Percentiles rank a stretch among this genome's conserved stretches.
phyloP scores from a whole-genome alignment of 1,284 basidiomycete species.

The Phlebopus sp. region DNA sequence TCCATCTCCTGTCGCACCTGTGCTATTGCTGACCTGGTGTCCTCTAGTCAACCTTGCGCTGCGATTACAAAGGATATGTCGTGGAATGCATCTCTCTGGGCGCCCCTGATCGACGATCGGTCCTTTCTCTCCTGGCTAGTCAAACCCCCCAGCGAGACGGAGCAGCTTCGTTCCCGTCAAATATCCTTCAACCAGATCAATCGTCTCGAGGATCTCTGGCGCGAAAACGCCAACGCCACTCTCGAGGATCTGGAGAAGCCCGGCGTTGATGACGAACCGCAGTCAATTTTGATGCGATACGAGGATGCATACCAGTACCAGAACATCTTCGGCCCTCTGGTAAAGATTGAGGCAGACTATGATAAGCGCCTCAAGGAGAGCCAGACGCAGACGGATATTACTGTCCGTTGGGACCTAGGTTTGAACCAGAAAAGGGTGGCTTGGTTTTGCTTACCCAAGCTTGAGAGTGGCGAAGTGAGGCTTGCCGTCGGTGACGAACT shows the following conservation, averaged over 20 bases:
- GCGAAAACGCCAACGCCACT: constrained; percentile 92
- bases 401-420: constrained; percentile 96
- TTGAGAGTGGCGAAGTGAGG: constrained; percentile 97
- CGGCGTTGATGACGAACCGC: constrained; percentile 94
- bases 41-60: constrained; percentile 88
- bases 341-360: constrained; percentile 99
- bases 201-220: constrained; percentile 96
- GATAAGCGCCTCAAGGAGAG: constrained; percentile 97
- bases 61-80: constrained; percentile 97
- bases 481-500: constrained; percentile 97
- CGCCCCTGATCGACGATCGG: constrained; percentile 96
- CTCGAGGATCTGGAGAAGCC: constrained; percentile 97
- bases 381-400: constrained; percentile 96
- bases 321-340: constrained; percentile 97
- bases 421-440: constrained; percentile 97
- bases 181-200: constrained; percentile 98
- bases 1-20: constrained; percentile 1
- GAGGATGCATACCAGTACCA: constrained; percentile 99
- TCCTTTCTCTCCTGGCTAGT: constrained; percentile 99
- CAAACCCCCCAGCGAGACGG: constrained; percentile 93
- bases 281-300: constrained; percentile 86
- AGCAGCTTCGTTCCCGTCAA: constrained; percentile 92
- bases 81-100: constrained; percentile 98
- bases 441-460: constrained; percentile 94
- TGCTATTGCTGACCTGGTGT: constrained; percentile 10